Base-by-base conservation (phyloP, 176 grass and related monocot species). In the Triticum timopheevii region DNA sequence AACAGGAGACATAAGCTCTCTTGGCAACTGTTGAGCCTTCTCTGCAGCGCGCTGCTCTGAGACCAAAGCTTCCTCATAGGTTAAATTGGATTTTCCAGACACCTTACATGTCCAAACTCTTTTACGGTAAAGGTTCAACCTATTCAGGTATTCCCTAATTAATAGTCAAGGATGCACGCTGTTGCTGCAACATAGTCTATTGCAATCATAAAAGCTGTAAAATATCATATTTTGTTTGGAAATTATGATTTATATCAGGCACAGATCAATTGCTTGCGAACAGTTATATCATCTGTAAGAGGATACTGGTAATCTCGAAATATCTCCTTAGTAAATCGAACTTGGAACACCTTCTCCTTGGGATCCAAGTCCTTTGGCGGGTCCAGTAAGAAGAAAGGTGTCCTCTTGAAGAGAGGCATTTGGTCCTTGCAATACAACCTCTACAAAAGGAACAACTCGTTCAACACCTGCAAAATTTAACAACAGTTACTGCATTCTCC, bases 251-350 rank as follows among this genome's bases (percentile, higher is more conserved):
- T 47, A 47, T 47, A 47, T 47, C 44, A 47, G 44, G 44, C 30
- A 58, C 17, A 85, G 71, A 69, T 50, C 16, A 84, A 76, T 79
- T 69, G 73, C 11, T 8, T 66, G 65, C 3, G 34, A 89, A 67
- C 77, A 82, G 88, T 75, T 25, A 62, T 76, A 84, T 63, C 31
- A 31, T 31, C 31, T 31, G 50, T 20, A 86, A 80, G 69, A 95
- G 91, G 96, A 98, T 98, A 98, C 96, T 95, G 83, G 68, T 98
- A 94, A 84, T 95, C 90, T 59, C 69, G 54, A 49, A 98, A 95
- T 73, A 98, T 87, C 90, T 98, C 96, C 88, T 94, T 95, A 22
- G 93, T 98, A 83, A 95, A 92, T 33, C 93, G 82, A 82, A 92
- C 62, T 92, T 92, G 90, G 78, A 91, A 95, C 74, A 98, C 92